These are phyloP conservation scores for Pyronema domesticum DNA, from an alignment of 495 filamentous ascomycete genomes.

Conservation along the genomic window DNA sequence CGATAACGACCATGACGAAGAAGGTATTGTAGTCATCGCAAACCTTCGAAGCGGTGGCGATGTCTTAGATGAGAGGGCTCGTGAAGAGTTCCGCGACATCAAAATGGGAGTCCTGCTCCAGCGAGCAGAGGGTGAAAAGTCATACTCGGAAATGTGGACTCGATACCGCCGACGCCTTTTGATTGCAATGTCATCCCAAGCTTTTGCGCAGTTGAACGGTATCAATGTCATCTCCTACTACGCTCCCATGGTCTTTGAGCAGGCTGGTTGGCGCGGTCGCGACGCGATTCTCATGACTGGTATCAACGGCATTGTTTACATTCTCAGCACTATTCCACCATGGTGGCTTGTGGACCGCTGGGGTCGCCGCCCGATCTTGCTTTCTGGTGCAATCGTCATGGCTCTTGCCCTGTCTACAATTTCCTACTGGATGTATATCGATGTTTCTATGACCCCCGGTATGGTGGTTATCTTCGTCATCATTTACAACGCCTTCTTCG, in stretches of 20 bases:
- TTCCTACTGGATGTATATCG: slow-evolving; percentile 87
- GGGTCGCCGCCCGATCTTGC: slow-evolving; percentile 76
- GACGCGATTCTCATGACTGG: slow-evolving; percentile 92
- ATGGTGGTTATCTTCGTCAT: slow-evolving; percentile 89
- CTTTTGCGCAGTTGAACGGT: slow-evolving; percentile 86
- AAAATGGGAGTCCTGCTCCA: slow-evolving; percentile 91
- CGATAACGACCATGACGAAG: slow-evolving; percentile 95
- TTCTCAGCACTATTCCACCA: slow-evolving; percentile 77
- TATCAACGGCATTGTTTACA: slow-evolving; percentile 83
- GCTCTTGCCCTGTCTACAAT: slow-evolving; percentile 74
- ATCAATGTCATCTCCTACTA: slow-evolving; percentile 99
- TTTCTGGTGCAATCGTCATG: slow-evolving; percentile 86
- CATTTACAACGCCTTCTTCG: slow-evolving; percentile 96
- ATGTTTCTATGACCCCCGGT: slow-evolving; percentile 54
- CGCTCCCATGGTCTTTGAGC: slow-evolving; percentile 88
- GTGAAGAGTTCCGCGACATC: slow-evolving; percentile 92
- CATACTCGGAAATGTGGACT: slow-evolving; percentile 86
- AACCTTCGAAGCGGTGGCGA: slow-evolving; percentile 93
- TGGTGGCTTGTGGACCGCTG: slow-evolving; percentile 95
- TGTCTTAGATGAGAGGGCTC: slow-evolving; percentile 74
- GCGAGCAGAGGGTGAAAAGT: slow-evolving; percentile 83
- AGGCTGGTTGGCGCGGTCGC: slow-evolving; percentile 80
- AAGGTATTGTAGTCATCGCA: slow-evolving; percentile 93
- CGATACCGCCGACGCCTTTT: slow-evolving; percentile 83
- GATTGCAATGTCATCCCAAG: slow-evolving; percentile 97